Percentiles rank a stretch among this genome's conserved stretches.
These are phyloP conservation scores for Leccinum imitatum DNA, from an alignment of 768 basidiomycete species.

Conservation along the genomic window DNA sequence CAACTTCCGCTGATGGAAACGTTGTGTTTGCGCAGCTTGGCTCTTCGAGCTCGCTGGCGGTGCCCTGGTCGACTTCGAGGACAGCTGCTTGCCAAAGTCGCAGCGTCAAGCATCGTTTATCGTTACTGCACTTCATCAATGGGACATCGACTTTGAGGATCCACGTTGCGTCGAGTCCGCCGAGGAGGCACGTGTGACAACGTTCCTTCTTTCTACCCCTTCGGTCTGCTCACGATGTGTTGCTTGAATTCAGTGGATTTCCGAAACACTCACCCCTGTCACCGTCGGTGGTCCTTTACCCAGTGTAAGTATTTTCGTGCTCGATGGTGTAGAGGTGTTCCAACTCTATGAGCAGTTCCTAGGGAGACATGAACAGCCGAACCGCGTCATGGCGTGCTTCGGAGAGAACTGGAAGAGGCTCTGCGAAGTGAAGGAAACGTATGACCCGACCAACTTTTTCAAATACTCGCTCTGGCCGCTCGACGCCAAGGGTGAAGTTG, in stretches of 20 bases:
- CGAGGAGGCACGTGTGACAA: slow-evolving; percentile 58
- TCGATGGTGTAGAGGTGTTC: slow-evolving; percentile 17
- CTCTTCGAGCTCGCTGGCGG: slow-evolving; percentile 89
- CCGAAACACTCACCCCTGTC: slow-evolving; percentile 66
- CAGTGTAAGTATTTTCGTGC: slow-evolving; percentile 55
- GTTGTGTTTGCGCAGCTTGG: slow-evolving; percentile 59
- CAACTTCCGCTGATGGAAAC: slow-evolving; percentile 1
- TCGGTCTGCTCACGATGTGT: slow-evolving; percentile 12
- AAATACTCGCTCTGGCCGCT: slow-evolving; percentile 81
- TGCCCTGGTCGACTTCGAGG: slow-evolving; percentile 69
- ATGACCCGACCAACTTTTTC: slow-evolving; percentile 79
- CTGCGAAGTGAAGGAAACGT: slow-evolving; percentile 64
- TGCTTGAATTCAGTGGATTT: slow-evolving; percentile 62
- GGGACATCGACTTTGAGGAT: slow-evolving; percentile 83
- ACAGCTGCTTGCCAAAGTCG: slow-evolving; percentile 70
- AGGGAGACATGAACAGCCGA: slow-evolving; percentile 64
- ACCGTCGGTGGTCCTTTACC: slow-evolving; percentile 81
- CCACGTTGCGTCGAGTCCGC: slow-evolving; percentile 79
- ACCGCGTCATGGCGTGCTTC: slow-evolving; percentile 63
- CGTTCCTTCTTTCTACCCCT: background rate
- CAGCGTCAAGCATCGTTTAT: slow-evolving; percentile 84
- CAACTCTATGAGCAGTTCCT: slow-evolving; percentile 56
- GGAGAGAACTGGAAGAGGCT: slow-evolving; percentile 77
- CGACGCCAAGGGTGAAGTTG: slow-evolving; percentile 49
- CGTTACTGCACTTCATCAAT: slow-evolving; percentile 88